Conservation (phyloP, 768 basidiomycete species). For the Lactarius sanguifluus region DNA sequence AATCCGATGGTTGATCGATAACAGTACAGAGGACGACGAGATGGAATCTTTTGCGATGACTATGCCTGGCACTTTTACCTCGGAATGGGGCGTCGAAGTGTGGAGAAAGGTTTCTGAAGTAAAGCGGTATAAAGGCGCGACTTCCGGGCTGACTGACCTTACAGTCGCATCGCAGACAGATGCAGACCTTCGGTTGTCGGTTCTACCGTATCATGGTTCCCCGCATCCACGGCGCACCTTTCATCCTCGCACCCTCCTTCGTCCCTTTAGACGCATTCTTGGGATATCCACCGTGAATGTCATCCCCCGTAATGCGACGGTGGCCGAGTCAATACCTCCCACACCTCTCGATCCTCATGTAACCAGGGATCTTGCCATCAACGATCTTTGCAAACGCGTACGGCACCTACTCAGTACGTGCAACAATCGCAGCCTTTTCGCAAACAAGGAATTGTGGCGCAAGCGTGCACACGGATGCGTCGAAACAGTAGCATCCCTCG, state of each 20-base stretch:
- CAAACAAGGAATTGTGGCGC: too few species aligned
- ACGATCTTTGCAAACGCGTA: too few species aligned
- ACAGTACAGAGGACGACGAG: too few species aligned
- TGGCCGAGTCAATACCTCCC: neutral
- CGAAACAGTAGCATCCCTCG: too few species aligned
- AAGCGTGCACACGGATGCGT: too few species aligned
- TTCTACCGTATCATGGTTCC: neutral
- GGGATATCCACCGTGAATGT: too few species aligned
- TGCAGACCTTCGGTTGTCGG: neutral
- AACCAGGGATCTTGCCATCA: too few species aligned
- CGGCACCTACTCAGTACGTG: too few species aligned
- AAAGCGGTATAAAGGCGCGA: neutral
- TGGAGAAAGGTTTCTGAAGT: neutral
- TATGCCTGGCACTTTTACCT: conserved; percentile 21
- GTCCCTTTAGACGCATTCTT: neutral
- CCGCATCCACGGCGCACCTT: neutral
- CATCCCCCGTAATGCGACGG: conserved; percentile 3
- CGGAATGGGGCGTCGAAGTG: conserved; percentile 17
- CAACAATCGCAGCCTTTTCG: too few species aligned
- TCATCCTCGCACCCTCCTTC: neutral
- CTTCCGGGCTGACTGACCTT: neutral
- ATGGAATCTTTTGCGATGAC: too few species aligned
- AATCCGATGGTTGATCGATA: too few species aligned
- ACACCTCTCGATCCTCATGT: neutral
- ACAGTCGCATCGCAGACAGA: neutral